Base-by-base conservation (phyloP, 1,284 basidiomycete species). In the Rhodotorula glutinis region DNA sequence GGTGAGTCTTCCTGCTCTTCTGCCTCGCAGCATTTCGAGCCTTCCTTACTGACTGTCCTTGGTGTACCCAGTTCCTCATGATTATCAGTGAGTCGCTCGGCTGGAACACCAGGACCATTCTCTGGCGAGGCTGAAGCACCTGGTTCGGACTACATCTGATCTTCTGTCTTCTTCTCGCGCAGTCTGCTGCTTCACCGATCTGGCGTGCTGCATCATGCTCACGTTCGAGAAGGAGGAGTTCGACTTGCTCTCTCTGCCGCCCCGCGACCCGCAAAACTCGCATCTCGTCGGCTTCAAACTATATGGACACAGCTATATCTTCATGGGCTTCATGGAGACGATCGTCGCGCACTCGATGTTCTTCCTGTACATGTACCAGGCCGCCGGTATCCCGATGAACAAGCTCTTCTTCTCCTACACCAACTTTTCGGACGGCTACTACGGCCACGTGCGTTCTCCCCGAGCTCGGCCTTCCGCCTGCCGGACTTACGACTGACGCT, bases 181-280 rank as follows among this genome's bases (percentile, higher is more conserved):
- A n/a, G 27, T 51, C 49, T 51, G 49, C 49, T 51, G 49, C 49
- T 51, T 51, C 49, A 51, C 49, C 49, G 49, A 51, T 27, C 49
- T 51, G 25, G n/a, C 27, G n/a, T 51, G 49, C 49, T 51, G 49
- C 49, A n/a, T 51, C 49, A 51, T 51, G 49, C 49, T 51, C 49
- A 27, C 27, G 7, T 51, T 51, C 49, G 49, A 51, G 49, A n/a
- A 51, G 49, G n/a, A n/a, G 11, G 49, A 51, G 16, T 51, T 51
- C 49, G 49, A 51, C 49, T n/a, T 51, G 23, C 49, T 51, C 49
- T 38, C 33, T 38, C 11, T 38, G 33, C 33, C 33, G 33, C 33
- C 33, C 33, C 33, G 33, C 33, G 33, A 38, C 33, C 33, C 33
- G 33, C 11, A 5, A 38, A 38, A 38, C 33, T 38, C 33, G 33